A percentile compares a stretch with the other conserved stretches of the same genome.
These are phyloP conservation scores for Trametes cubensis DNA, from an alignment of 768 basidiomycete genomes.

Conservation along the genomic window DNA sequence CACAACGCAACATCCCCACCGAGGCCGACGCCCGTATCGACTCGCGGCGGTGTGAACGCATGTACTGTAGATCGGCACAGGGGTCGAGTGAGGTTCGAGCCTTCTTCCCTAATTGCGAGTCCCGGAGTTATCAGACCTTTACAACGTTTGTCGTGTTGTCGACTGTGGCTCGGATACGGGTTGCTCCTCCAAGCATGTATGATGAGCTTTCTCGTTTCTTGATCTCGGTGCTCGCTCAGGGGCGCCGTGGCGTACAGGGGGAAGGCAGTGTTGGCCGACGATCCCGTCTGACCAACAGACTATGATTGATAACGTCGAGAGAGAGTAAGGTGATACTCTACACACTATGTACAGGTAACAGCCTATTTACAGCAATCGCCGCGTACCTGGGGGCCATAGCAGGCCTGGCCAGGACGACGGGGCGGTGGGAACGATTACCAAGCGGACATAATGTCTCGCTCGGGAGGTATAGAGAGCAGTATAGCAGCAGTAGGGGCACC, in stretches of 20 bases:
- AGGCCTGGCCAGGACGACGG: background rate
- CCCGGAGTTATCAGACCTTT: no score
- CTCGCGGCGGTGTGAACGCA: background rate
- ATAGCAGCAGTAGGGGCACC: background rate
- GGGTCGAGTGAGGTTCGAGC: background rate
- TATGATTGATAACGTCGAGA: slow-evolving; percentile 18
- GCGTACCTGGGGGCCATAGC: background rate
- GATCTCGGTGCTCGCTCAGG: background rate
- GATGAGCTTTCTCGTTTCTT: background rate
- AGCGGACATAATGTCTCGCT: slow-evolving; percentile 15
- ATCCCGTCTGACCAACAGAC: background rate
- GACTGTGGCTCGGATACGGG: background rate
- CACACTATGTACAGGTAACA: slow-evolving; percentile 6
- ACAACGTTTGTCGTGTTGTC: background rate
- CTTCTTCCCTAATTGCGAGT: background rate
- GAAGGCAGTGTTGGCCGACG: slow-evolving; percentile 7
- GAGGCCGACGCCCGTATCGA: background rate
- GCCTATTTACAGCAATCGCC: slow-evolving; percentile 1
- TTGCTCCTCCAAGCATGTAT: background rate
- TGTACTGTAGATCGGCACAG: slow-evolving; percentile 10
- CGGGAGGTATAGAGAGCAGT: slow-evolving; percentile 1
- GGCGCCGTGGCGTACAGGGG: background rate
- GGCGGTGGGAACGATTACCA: slow-evolving; percentile 14
- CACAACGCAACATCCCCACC: background rate
- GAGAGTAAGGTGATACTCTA: slow-evolving; percentile 5